Base-by-base conservation (phyloP, 2,329 filamentous ascomycete genomes). In the Alternaria triticina region DNA sequence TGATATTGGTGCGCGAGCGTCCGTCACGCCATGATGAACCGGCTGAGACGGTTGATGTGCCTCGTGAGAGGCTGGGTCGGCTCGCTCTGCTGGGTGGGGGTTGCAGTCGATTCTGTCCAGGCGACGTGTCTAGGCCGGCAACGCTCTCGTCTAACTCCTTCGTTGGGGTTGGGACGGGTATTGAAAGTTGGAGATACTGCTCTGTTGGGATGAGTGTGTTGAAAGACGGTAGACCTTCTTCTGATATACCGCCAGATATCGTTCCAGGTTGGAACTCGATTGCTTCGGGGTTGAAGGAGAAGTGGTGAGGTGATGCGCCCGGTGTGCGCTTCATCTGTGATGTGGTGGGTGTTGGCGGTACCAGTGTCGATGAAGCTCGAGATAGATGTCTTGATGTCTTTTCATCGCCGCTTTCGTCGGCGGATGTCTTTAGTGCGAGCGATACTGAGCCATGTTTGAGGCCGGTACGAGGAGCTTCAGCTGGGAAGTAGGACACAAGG, bases 251-350 rank as follows among this genome's bases (percentile, higher is more conserved):
- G 40, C 69, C 66, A 8, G 70, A 51, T 23, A 64, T 43, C 15
- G 64, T 70, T 7, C 72, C 65, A 10, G 77, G 77, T 33, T 68
- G 69, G 44, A 80, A 80, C 33, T 77, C 77, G n/a, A 27, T 62
- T 28, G 77, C 77, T 68, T 79, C 76, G 40, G 77, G 77, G 43
- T 80, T 80, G 60, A 79, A 76, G 2, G 72, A 74, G 52, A 80
- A 80, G 27, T 75, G 58, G 6, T 66, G 69, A 25, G 71, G 72
- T n/a, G 73, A 75, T 27, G 64, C 46, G 40, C 65, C 47, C n/a
- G 76, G 70, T 5, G 72, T 74, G 17, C 71, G 74, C 50, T 69
- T 73, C 54, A 67, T 60, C 22, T 65, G 68, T 2, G 47, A 47
- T n/a, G 62, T 46, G 13, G 55, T 63, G 10, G 50, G 56, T 13